Evolutionary conservation across 805 yeast genomes (phyloP), one percentile per base, ranked within the genome.

Genomic region (Pichia deserticola): DNA sequence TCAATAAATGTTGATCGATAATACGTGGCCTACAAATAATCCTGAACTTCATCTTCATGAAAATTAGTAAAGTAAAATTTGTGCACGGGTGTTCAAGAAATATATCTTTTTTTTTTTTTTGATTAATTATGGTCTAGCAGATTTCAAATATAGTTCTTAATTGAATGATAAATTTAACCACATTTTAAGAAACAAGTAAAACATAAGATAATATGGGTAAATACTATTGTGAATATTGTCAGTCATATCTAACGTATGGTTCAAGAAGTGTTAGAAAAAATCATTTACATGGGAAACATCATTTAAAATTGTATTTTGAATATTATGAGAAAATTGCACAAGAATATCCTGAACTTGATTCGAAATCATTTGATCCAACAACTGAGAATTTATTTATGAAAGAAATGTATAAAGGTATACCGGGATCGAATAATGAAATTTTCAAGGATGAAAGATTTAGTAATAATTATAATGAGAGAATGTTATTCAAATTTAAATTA

Each of bases 211-310:
- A 1, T 11, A 81, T 84, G 89, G 84, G 81, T 3, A 77, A 82
- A 54, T 86, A 82, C 64, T 85, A 83, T 67, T 89, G 96, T 66
- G 93, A 85, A 57, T 89, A 88, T 63, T 89, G 96, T 63, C 81
- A 81, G 96, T 63, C 81, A 80, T 84, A 84, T 58, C 69, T 89
- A 51, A 89, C 96, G 1, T 96, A 89, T 63, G 96, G 88, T 65
- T 84, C 93, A n/a, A 71, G 80, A 58, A 84, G 93, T 68, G 96
- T 89, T 48, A 69, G 96, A 27, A 83, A 84, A 60, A 81, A 89
- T 40, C 97, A 89, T 65, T 64, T 86, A 40, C 70, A 76, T 38
- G 97, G 97, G 9, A 79, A 78, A 57, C 83, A 86, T 64, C 97
- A 89, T 65, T 71, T 86, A 40, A 75, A 77, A 52, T 73, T 77